Base-by-base conservation (phyloP, 306 rosid species). In the Fagus sylvatica region DNA sequence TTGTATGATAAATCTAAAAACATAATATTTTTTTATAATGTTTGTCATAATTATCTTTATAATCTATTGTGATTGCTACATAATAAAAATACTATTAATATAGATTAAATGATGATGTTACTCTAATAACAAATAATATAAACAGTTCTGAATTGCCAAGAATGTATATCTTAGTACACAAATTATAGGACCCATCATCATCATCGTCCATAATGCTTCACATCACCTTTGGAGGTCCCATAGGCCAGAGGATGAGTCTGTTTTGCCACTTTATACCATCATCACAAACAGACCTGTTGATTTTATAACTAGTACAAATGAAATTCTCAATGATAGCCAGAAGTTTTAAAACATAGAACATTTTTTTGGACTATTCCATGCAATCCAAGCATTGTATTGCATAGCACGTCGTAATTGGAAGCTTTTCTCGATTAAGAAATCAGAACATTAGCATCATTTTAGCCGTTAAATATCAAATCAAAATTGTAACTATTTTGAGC, bases 121-220 rank as follows among this genome's bases (percentile, higher is more conserved):
- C 28, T 22, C 28, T 22, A 22, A 22, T 22, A 22, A 22, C 28
- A 22, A 22, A 22, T 22, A 22, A 22, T 22, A 22, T 22, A 22
- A 22, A 22, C 28, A 22, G 28, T 22, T 22, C 28, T 22, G 28
- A 22, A 22, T 22, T 22, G 28, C 28, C 28, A 22, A 22, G 28
- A 22, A 22, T 22, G 28, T 22, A 22, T 22, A 33, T 28, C 12
- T 22, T 7, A 8, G 12, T 56, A 30, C 65, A 46, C 16, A 49
- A 67, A 76, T 76, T 54, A 11, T 36, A 9, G 22, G 42, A 67
- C 7, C 43, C 53, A 55, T 77, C 65, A 36, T 69, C 65, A 36
- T 76, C 69, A 30, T 56, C 61, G 17, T 33, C 48, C 69, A 33
- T 69, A 77, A 54, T 56, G 75, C 28, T 33, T 77, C 28, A 68